Base-by-base conservation (phyloP, 306 rosid species). In the Pyrus bretschneideri region DNA sequence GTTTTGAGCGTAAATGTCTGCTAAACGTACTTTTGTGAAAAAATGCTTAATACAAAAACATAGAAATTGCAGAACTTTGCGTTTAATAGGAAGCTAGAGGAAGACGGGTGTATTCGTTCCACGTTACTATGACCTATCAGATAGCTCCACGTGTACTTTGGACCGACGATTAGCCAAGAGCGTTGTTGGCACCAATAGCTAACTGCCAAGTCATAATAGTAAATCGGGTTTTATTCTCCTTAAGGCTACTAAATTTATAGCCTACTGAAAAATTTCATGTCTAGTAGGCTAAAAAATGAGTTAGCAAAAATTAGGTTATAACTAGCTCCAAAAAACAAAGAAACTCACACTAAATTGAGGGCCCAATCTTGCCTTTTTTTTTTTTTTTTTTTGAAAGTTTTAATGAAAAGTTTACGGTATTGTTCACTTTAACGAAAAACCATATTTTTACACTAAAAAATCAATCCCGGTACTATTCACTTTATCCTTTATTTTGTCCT, bases 71-170 rank as follows among this genome's bases (percentile, higher is more conserved):
- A 5, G 1, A 51, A 25, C n/a, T 67, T 17, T 9, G 72, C 12
- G 52, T 19, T 63, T 44, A 19, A 13, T 60, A 40, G 38, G 17
- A 15, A 23, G 69, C 40, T 25, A 25, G 42, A 59, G 38, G 12
- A 58, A 17, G 75, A 6, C 13, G 29, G 78, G 76, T 59, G 73
- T 69, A 18, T 73, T 18, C n/a, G 51, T 60, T 61, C 89, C 96
- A 90, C 93, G 93, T 88, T 74, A 79, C 44, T 70, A 15, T 0
- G 1, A 1, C 96, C 89, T 83, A 88, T 88, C 19, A 12, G 0
- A 31, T 4, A 0, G 1, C 0, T 27, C 77, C 96, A 87, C 85
- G 85, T 91, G 81, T 86, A 76, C 3, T 52, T 33, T 29, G 9
- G 19, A 38, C 46, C 66, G 35, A 4, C 4, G 33, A 7, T 2